Evolutionary conservation across 2,329 filamentous ascomycete species (phyloP).

Genomic region (Hypoxylon sp.): DNA sequence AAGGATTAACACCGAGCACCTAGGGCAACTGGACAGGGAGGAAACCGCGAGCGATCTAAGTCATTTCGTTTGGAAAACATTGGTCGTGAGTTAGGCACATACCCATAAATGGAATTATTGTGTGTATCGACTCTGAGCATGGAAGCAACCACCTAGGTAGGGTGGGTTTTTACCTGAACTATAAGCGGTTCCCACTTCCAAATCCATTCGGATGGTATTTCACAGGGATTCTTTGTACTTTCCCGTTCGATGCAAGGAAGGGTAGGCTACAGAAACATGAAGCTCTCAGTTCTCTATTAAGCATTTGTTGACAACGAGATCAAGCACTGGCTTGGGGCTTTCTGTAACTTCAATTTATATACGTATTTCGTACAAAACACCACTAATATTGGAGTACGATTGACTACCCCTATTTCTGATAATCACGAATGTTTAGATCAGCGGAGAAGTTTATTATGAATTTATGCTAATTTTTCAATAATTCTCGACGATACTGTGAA

Average conservation of each 20-base stretch:
- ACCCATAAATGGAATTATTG: background rate
- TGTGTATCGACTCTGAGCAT: background rate
- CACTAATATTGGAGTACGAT: background rate
- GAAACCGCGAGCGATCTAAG: background rate
- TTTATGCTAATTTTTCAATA: too few relatives aligned
- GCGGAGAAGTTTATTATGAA: background rate
- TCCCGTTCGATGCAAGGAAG: too few relatives aligned
- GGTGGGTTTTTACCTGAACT: background rate
- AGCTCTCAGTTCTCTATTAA: too few relatives aligned
- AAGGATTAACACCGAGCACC: background rate
- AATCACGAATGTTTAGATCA: background rate
- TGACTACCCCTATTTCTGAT: background rate
- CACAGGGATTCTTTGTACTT: too few relatives aligned
- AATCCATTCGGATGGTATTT: background rate
- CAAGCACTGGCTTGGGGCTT: too few relatives aligned
- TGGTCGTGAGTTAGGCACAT: background rate
- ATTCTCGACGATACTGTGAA: background rate
- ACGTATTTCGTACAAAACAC: too few relatives aligned
- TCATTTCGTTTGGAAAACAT: background rate
- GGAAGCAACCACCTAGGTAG: background rate
- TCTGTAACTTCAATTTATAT: too few relatives aligned
- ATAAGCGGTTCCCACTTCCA: background rate
- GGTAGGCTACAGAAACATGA: too few relatives aligned
- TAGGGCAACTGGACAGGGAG: background rate
- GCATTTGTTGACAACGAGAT: too few relatives aligned